These are phyloP conservation scores for Boechera stricta DNA, from an alignment of 345 rosid genomes.

Conservation along the genomic window DNA sequence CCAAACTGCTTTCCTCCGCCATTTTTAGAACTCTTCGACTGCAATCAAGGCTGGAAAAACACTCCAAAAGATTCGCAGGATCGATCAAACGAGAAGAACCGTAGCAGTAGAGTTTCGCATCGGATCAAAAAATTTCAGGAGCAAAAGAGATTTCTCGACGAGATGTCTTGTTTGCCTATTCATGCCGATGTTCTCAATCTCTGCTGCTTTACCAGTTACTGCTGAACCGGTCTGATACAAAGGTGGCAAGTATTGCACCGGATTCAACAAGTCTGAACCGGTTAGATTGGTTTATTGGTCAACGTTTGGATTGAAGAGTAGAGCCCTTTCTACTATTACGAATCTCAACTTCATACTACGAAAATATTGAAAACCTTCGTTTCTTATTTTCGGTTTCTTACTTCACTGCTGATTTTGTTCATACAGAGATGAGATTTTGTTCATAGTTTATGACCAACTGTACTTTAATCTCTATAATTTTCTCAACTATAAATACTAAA, in stretches of 20 bases:
- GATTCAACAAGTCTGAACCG: not conserved
- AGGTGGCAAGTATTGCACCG: constrained; percentile 9
- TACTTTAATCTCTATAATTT: not conserved
- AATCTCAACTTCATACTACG: not conserved
- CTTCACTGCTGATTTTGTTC: not conserved
- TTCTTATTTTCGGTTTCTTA: not conserved
- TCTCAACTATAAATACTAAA: not conserved
- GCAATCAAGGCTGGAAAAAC: constrained; percentile 21
- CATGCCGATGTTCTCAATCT: constrained; percentile 34
- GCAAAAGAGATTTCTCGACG: constrained; percentile 21
- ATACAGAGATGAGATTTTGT: not conserved
- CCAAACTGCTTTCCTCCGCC: constrained; percentile 65
- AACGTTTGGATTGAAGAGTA: not conserved
- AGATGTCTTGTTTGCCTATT: constrained; percentile 18
- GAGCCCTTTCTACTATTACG: not conserved
- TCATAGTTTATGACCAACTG: not conserved
- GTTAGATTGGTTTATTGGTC: not conserved
- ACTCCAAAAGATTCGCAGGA: not conserved
- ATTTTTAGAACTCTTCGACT: constrained; percentile 31
- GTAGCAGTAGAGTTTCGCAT: constrained; percentile 26
- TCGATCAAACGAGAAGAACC: constrained; percentile 31
- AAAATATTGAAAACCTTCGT: not conserved
- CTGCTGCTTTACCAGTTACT: constrained; percentile 36
- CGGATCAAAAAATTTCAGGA: constrained; percentile 6
- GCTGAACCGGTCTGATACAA: constrained; percentile 36